These are phyloP conservation scores for Carallia pectinifolia DNA, from an alignment of 345 rosid species.

Conservation along the genomic window DNA sequence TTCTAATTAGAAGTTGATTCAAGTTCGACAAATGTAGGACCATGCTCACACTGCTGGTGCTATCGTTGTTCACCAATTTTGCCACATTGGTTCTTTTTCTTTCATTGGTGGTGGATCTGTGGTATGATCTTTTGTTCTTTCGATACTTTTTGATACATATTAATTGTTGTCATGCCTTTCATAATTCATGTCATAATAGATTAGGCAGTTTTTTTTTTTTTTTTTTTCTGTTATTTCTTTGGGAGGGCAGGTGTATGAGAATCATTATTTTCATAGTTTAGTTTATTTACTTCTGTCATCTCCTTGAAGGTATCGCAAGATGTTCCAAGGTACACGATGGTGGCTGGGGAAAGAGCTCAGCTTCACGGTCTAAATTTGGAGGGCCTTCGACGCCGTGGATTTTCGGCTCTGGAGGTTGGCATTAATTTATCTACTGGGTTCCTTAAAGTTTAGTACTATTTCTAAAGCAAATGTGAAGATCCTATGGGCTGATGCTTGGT, in stretches of 20 bases:
- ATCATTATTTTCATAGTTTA: not conserved
- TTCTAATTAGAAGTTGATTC: conserved; percentile 32
- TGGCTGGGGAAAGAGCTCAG: conserved; percentile 85
- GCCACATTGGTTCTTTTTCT: conserved; percentile 71
- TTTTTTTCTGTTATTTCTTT: no score
- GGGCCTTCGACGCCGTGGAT: conserved; percentile 82
- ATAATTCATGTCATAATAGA: no score
- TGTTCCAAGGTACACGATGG: conserved; percentile 89
- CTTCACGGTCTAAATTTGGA: conserved; percentile 88
- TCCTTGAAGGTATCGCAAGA: conserved; percentile 76
- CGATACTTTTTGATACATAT: not conserved
- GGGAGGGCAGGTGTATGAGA: not conserved
- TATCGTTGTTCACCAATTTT: conserved; percentile 81
- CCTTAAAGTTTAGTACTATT: no score
- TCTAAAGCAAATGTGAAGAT: no score
- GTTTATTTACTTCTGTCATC: conserved; percentile 2
- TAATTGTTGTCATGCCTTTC: no score
- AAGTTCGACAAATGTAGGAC: conserved; percentile 52
- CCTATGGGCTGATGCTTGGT: no score
- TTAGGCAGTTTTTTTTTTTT: no score
- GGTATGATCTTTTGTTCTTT: conserved; percentile 45
- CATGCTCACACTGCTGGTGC: conserved; percentile 82
- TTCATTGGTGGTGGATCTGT: conserved; percentile 93
- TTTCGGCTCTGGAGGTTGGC: conserved; percentile 59
- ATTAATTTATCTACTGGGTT: no score